These are phyloP conservation scores for Trichoderma atrobrunneum DNA, from an alignment of 2,329 filamentous ascomycete species.

Conservation along the genomic window DNA sequence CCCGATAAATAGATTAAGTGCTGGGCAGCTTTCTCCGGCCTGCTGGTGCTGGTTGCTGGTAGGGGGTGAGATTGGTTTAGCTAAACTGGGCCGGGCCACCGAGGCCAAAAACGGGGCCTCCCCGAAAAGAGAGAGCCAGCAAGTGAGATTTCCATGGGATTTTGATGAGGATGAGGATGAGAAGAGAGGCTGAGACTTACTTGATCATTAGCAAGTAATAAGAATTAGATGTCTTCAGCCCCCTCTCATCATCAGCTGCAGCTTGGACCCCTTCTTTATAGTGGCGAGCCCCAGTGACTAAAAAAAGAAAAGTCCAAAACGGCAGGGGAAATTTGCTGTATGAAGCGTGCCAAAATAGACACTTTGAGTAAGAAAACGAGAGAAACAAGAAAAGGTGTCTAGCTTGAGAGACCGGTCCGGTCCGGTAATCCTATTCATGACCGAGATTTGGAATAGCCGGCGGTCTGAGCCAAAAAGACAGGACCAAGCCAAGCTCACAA, in stretches of 20 bases:
- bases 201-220: not conserved
- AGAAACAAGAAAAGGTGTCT: not conserved
- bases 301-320: not conserved
- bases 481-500: not conserved
- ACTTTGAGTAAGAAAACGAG: not conserved
- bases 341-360: not conserved
- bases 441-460: not conserved
- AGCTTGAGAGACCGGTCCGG: not conserved
- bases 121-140: not conserved
- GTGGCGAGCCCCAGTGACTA: not conserved
- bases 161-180: not conserved
- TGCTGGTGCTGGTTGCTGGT: not conserved
- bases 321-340: not conserved
- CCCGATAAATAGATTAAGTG: not conserved
- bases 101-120: not conserved
- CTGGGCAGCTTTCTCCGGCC: not conserved
- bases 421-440: not conserved
- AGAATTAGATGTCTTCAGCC: not conserved
- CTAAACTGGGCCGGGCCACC: not conserved
- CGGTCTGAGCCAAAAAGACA: not conserved
- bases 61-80: not conserved
- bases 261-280: not conserved
- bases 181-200: not conserved
- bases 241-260: not conserved
- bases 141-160: not conserved